Base-by-base conservation (phyloP, 192 early-diverging fungal genomes). In the Chytriomyces hyalinus region DNA sequence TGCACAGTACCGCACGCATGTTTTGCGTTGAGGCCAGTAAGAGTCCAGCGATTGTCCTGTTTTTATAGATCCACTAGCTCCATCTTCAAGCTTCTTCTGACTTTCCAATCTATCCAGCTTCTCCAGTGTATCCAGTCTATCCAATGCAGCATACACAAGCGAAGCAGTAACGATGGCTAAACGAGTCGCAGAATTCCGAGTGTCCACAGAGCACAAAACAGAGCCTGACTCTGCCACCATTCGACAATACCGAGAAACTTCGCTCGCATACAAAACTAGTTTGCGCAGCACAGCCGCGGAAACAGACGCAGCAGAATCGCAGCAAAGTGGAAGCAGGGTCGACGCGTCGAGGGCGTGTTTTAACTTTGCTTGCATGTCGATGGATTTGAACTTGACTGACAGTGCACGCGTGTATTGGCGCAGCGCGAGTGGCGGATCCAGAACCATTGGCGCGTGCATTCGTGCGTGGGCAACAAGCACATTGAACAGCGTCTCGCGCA, bases 401-500 rank as follows among this genome's bases (percentile, higher is more conserved):
- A 70, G 17, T 9, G 69, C 69, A 13, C 44, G 24, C 3, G 49
- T 11, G 43, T 70, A 70, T 22, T 57, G 49, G 47, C 24, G 20
- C 7, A 57, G 13, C 17, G 49, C 20, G 8, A 57, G 22, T 24
- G 24, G 3, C 9, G 50, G 22, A 20, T 70, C 49, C 13, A 57
- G 22, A 36, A 36, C 36, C 36, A 36, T 36, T 7, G 50, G 69
- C 8, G 49, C 17, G 9, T 57, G 20, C 26, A 70, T 70, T 2
- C 69, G 28, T 49, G 69, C 69, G 9, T 57, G 49, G 22, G 50
- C 53, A n/a, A 62, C 24, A 26, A 45, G 61, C 1, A 61, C 57
- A 4, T 73, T 57, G 71, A 73, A 73, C 60, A 60, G 45, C 11
- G 60, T 73, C 48, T 73, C 71, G 26, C 46, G 26, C 10, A 73